Evolutionary conservation across 2,329 filamentous ascomycete genomes (phyloP).

Genomic region (Cladosporium sp.): DNA sequence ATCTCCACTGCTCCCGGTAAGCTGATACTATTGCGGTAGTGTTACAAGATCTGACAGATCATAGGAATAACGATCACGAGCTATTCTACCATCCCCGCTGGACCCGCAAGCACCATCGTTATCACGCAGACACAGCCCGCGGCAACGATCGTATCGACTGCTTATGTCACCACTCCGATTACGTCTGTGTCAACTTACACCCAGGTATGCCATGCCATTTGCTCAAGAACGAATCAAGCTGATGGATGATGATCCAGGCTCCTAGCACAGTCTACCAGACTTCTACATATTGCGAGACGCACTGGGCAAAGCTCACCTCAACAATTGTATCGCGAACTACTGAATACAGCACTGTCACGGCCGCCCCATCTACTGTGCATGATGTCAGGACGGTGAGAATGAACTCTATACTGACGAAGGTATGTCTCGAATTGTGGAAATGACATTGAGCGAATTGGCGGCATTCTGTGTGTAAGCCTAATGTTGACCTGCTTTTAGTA

Average conservation of each 20-base stretch:
- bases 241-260: neutral
- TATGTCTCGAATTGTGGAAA: neutral
- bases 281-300: neutral
- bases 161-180: neutral
- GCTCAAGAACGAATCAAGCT: neutral
- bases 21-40: neutral
- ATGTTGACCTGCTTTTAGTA: neutral
- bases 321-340: neutral
- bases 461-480: neutral
- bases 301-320: constrained; percentile 7
- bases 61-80: constrained; percentile 3
- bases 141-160: neutral
- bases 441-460: neutral
- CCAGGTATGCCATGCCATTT: neutral
- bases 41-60: neutral
- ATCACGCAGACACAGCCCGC: neutral
- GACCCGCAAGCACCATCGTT: neutral
- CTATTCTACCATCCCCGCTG: constrained; percentile 3
- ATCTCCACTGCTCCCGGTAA: constrained; percentile 8
- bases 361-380: neutral
- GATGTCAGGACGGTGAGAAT: neutral
- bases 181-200: constrained; percentile 14
- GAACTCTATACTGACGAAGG: constrained; percentile 7
- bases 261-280: constrained; percentile 10
- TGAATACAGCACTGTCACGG: neutral